A percentile compares a stretch with the other conserved stretches of the same genome.
Conservation (phyloP, 2,329 filamentous ascomycete genomes). For the Nothophoma quercina region DNA sequence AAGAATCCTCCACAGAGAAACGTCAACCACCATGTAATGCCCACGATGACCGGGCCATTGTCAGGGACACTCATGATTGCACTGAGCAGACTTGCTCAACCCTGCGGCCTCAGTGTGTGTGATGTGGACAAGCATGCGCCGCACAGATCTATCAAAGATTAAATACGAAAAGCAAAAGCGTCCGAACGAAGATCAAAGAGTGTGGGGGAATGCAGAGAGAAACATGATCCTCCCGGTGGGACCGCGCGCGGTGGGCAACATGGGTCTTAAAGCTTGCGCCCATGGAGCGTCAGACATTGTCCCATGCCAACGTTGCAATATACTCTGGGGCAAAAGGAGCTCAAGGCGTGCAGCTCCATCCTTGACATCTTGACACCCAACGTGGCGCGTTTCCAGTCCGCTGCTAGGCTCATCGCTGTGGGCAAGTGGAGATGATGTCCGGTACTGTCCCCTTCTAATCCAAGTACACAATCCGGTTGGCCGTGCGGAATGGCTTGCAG, state of each 20-base stretch:
- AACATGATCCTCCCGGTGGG: constrained; percentile 15
- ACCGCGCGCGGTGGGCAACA: constrained; percentile 5
- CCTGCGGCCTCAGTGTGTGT: neutral
- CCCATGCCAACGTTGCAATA: neutral
- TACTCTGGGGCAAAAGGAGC: constrained; percentile 5
- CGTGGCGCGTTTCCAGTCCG: constrained; percentile 14
- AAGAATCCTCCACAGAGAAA: constrained; percentile 32
- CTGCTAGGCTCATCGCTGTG: constrained; percentile 13
- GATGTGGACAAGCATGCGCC: constrained; percentile 1
- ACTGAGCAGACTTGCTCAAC: neutral
- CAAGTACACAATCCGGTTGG: constrained; percentile 4
- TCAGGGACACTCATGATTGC: constrained; percentile 22
- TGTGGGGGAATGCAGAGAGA: constrained; percentile 3
- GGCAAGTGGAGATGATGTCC: constrained; percentile 11
- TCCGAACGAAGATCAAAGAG: constrained; percentile 1
- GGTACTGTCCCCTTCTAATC: constrained; percentile 1
- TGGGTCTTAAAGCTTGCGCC: constrained; percentile 15
- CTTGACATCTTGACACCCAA: constrained; percentile 16
- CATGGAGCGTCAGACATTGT: neutral
- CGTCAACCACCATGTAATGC: constrained; percentile 36
- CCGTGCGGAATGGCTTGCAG: neutral
- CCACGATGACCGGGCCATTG: constrained; percentile 35
- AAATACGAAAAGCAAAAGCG: constrained; percentile 3
- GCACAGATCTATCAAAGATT: constrained; percentile 3
- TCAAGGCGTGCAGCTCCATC: constrained; percentile 2